phyloP scores from a whole-genome alignment of 345 rosid genomes.

The Psidium friedrichsthalianum region DNA sequence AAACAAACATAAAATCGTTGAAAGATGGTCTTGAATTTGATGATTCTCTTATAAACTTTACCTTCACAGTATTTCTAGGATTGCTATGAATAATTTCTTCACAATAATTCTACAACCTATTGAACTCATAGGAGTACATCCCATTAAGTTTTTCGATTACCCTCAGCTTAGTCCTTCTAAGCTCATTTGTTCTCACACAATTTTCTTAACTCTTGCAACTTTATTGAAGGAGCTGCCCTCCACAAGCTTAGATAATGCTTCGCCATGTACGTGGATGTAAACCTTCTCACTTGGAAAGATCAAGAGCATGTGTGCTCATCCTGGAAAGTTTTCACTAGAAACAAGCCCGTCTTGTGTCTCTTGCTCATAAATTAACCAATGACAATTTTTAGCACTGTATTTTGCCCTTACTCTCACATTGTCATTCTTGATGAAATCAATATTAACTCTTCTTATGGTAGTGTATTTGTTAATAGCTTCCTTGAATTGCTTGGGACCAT shows the following conservation, averaged over 20 bases:
- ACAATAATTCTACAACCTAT: not conserved
- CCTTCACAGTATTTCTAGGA: not conserved
- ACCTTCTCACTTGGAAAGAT: not conserved
- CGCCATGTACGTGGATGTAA: not conserved
- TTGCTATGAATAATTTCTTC: not conserved
- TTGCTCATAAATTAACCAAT: too few relatives aligned
- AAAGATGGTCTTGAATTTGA: not conserved
- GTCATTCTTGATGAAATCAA: not conserved
- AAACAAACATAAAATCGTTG: not conserved
- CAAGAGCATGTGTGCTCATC: not conserved
- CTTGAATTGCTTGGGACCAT: not conserved
- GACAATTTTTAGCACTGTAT: too few relatives aligned
- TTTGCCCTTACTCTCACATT: not conserved
- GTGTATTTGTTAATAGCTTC: not conserved
- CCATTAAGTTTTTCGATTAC: not conserved
- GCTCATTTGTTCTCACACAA: not conserved
- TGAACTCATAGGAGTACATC: not conserved
- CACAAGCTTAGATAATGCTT: not conserved
- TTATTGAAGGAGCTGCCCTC: not conserved
- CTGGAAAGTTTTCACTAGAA: not conserved
- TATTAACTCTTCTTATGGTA: not conserved
- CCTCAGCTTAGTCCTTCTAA: not conserved
- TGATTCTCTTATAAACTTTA: not conserved
- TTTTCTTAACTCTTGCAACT: not conserved
- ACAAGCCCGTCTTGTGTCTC: too few relatives aligned